Evolutionary conservation across 2,329 filamentous ascomycete genomes (phyloP).

Genomic region (Colletotrichum caudatum): DNA sequence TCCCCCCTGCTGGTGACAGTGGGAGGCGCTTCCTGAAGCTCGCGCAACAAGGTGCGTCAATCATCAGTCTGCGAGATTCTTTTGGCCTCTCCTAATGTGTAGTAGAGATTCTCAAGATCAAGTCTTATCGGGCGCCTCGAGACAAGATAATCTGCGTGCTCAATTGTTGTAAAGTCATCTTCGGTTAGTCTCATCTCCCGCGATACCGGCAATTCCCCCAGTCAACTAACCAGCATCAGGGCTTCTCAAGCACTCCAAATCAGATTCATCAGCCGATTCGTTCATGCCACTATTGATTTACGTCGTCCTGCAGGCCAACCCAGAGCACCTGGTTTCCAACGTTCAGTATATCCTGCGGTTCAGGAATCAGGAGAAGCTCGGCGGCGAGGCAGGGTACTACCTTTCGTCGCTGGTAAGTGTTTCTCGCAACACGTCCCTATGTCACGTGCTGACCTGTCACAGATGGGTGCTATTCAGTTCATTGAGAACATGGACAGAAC

Average conservation of each 20-base stretch:
- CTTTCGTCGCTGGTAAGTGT: constrained; percentile 84
- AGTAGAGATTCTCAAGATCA: constrained; percentile 93
- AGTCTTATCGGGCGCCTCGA: constrained; percentile 93
- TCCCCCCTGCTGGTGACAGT: constrained; percentile 84
- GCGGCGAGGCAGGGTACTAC: constrained; percentile 98
- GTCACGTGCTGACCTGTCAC: constrained; percentile 37
- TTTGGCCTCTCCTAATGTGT: constrained; percentile 47
- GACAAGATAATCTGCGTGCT: constrained; percentile 99
- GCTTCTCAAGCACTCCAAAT: constrained; percentile 89
- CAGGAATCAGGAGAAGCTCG: constrained; percentile 95
- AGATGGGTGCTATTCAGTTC: constrained; percentile 94
- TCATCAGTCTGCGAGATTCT: neutral
- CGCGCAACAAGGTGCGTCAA: constrained; percentile 80
- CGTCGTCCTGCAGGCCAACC: constrained; percentile 93
- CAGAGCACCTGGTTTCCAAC: constrained; percentile 95
- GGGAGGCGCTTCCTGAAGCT: constrained; percentile 88
- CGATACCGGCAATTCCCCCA: neutral
- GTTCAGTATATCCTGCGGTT: constrained; percentile 98
- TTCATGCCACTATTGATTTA: constrained; percentile 97
- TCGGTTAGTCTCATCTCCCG: constrained; percentile 69
- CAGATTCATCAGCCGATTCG: constrained; percentile 94
- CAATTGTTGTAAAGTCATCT: constrained; percentile 99
- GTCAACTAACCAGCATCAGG: constrained; percentile 60
- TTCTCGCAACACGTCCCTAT: neutral
- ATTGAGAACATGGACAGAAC: constrained; percentile 97